phyloP scores from a whole-genome alignment of 163 green algal genomes.

The Chloroidium sp. region DNA sequence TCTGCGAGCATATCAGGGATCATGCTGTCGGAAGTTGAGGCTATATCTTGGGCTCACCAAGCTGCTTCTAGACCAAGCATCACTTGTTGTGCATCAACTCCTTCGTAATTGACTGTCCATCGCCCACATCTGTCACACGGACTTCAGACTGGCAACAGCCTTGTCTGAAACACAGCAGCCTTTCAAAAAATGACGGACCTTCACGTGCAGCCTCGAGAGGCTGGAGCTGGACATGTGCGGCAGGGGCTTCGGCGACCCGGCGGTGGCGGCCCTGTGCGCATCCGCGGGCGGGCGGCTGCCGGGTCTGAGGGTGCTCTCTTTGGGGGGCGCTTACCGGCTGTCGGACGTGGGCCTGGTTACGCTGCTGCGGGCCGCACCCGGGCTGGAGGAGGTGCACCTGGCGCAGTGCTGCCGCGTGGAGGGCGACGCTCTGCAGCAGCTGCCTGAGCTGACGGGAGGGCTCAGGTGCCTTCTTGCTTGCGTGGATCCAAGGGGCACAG shows the following conservation, averaged over 20 bases:
- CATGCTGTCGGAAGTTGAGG: background rate
- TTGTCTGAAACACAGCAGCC: background rate
- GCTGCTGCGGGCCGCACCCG: conserved; percentile 23
- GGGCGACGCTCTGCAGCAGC: background rate
- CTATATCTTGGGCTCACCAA: too few relatives aligned
- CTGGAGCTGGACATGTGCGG: conserved; percentile 48
- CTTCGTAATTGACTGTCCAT: too few relatives aligned
- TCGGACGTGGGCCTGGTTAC: conserved; percentile 28
- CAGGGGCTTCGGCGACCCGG: conserved; percentile 36
- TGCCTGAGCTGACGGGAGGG: conserved; percentile 11
- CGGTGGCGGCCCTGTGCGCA: conserved; percentile 20
- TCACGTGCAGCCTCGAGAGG: conserved; percentile 29
- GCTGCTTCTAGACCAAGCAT: too few relatives aligned
- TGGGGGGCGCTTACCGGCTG: conserved; percentile 55
- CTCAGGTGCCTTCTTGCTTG: conserved; percentile 9
- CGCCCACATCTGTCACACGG: too few relatives aligned
- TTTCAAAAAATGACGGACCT: too few relatives aligned
- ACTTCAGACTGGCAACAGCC: too few relatives aligned
- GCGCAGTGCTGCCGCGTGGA: conserved; percentile 27
- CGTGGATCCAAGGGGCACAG: too few relatives aligned
- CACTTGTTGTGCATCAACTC: too few relatives aligned
- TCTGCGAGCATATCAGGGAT: background rate
- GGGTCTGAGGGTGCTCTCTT: conserved; percentile 22
- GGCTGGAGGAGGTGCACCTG: conserved; percentile 29
- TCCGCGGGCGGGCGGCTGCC: conserved; percentile 12